Evolutionary conservation across 1,284 basidiomycete species (phyloP), one percentile per base, ranked within the genome.

Genomic region (Leccinum angustisporum): DNA sequence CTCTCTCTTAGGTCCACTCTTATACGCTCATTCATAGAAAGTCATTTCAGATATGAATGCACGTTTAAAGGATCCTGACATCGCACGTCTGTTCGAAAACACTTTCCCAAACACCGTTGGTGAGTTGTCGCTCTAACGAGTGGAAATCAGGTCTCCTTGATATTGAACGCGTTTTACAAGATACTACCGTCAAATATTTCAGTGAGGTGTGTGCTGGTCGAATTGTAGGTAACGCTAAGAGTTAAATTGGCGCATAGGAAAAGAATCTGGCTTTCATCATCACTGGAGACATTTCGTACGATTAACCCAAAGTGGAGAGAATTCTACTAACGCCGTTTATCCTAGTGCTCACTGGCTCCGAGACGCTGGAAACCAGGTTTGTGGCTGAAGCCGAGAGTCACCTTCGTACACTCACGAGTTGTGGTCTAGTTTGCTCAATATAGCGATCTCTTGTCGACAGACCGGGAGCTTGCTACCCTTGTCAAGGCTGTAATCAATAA

Each of bases 401-500:
- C 43, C 11, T 4, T 11, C 10, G 10, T 14, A 25, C 59, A 21
- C 46, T 68, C 50, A 67, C 62, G n/a, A 52, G 18, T n/a, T 33
- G 30, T 54, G 54, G 40, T 58, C 25, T 59, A 90, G 85, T 87
- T 91, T 65, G 85, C 86, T 16, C 86, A 87, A 58, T 91, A 91
- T 70, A 82, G 83, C 62, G 68, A 78, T 11, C 77, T 91, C 13
- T 76, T 90, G 9, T 73, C 81, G 1, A 70, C 78, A 21, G 90
- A 91, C 70, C 73, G 73, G 18, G 78, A 86, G 53, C 79, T 91
- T 14, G 84, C 86, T 2, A 79, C 81, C 2, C 76, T 91, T 4
- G 85, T 90, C 52, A 90, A 86, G 69, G 89, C 86, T 8, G 85
- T 91, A 55, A 90, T 91, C 66, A 89, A 91, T 67, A 90, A 86